A percentile compares a stretch with the other conserved stretches of the same genome.
Evolutionary conservation across 441 rosid genomes (phyloP).

Genomic region (Gossypium schwendimanii): DNA sequence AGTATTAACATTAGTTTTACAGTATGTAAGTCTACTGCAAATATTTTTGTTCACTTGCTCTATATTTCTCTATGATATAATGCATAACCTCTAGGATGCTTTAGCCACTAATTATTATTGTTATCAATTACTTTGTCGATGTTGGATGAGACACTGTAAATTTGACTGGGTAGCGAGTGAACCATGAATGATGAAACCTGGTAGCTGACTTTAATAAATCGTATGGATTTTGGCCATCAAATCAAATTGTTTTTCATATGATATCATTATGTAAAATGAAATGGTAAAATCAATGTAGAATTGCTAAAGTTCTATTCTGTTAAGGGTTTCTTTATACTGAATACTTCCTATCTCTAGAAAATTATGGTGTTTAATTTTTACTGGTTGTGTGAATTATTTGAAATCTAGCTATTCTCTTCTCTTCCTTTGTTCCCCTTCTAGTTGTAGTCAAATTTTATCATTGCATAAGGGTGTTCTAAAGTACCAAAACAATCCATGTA

Average conservation of each 20-base stretch:
- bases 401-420: not conserved
- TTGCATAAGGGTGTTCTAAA: not conserved
- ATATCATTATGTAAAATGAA: not conserved
- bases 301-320: not conserved
- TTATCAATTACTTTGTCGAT: not conserved
- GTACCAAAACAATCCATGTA: not conserved
- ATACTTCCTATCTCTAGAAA: not conserved
- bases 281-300: not conserved
- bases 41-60: constrained; percentile 1
- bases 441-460: not conserved
- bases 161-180: not conserved
- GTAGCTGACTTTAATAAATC: not conserved
- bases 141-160: constrained; percentile 3
- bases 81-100: not conserved
- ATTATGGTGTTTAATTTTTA: not conserved
- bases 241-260: not conserved
- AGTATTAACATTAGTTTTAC: too few relatives aligned
- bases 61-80: not conserved
- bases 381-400: not conserved
- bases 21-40: constrained; percentile 61
- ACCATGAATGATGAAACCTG: not conserved
- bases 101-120: not conserved
- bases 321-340: not conserved
- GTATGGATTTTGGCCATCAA: not conserved
- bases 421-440: not conserved